Evolutionary conservation across 2,329 filamentous ascomycete genomes (phyloP), one percentile per base, ranked within the genome.

Genomic region (Orbilia javanica): DNA sequence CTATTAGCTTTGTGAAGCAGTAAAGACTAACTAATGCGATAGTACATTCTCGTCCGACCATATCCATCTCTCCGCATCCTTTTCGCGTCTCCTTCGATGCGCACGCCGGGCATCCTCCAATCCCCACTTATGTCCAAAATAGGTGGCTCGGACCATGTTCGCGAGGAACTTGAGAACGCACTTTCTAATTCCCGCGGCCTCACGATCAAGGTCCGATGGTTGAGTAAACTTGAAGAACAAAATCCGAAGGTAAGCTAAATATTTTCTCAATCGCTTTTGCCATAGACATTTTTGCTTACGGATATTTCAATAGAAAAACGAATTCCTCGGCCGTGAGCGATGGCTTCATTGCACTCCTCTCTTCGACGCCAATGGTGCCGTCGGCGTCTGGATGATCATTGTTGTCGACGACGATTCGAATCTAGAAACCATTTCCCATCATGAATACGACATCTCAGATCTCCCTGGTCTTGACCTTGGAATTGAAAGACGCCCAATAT

Each of bases 281-380:
- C 48, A 48, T 10, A 36, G n/a, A n/a, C n/a, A n/a, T n/a, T n/a
- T 44, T 8, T 20, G 7, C 64, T 67, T 8, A 39, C 39, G 46
- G 22, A 46, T 27, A 7, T 18, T 27, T 20, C 20, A 6, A n/a
- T 18, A 75, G 71, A 75, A 87, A 89, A 64, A 11, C 15, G 64
- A 71, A 36, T 46, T 65, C n/a, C 50, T 62, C 18, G 91, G 91
- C 0, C 87, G 90, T 18, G 87, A 88, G 60, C 87, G 91, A 50
- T 94, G 92, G 91, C 91, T 94, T 46, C 92, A 94, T 83, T 92
- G 91, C 82, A 94, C 92, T 22, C 92, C 92, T 1, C 84, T 94
- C 2, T 84, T 92, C 2, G 91, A 91, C 1, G 87, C 87, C 48
- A 90, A 90, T 79, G 90, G 90, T 1, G 85, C 88, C 2, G 89